Conservation (phyloP, 495 filamentous ascomycete species). For the Penicillium paxilli region DNA sequence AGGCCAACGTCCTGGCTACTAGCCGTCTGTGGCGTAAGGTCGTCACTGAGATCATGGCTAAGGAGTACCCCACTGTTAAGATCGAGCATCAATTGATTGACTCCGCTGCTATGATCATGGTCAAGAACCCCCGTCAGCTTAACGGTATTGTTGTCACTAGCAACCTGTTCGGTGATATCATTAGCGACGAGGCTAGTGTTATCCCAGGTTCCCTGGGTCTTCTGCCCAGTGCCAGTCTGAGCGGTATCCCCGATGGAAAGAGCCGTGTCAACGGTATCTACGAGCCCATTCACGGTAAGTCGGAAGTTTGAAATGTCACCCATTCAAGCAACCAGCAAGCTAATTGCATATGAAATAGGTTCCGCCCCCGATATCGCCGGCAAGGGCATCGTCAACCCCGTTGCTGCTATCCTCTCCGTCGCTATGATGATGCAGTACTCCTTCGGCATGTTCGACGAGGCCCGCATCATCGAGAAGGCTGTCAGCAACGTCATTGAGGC, state of each 20-base stretch:
- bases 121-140: slow-evolving; percentile 87
- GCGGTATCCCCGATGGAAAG: slow-evolving; percentile 76
- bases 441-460: slow-evolving; percentile 49
- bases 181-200: slow-evolving; percentile 93
- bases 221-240: slow-evolving; percentile 85
- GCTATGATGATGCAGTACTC: slow-evolving; percentile 60
- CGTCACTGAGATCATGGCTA: slow-evolving; percentile 70
- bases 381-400: slow-evolving; percentile 80
- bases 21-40: slow-evolving; percentile 87
- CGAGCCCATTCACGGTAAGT: slow-evolving; percentile 93
- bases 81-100: slow-evolving; percentile 92
- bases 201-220: slow-evolving; percentile 91
- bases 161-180: slow-evolving; percentile 97
- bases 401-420: slow-evolving; percentile 55
- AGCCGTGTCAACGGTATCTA: slow-evolving; percentile 72
- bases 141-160: slow-evolving; percentile 93
- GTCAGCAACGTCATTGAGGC: slow-evolving; percentile 53
- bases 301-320: no score
- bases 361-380: slow-evolving; percentile 67
- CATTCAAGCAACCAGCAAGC: no score
- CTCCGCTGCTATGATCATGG: slow-evolving; percentile 93
- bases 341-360: slow-evolving; percentile 21
- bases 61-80: slow-evolving; percentile 86
- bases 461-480: slow-evolving; percentile 52
- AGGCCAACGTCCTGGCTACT: slow-evolving; percentile 96